phyloP scores from a whole-genome alignment of 495 filamentous ascomycete genomes.

The Ramalina intermedia region DNA sequence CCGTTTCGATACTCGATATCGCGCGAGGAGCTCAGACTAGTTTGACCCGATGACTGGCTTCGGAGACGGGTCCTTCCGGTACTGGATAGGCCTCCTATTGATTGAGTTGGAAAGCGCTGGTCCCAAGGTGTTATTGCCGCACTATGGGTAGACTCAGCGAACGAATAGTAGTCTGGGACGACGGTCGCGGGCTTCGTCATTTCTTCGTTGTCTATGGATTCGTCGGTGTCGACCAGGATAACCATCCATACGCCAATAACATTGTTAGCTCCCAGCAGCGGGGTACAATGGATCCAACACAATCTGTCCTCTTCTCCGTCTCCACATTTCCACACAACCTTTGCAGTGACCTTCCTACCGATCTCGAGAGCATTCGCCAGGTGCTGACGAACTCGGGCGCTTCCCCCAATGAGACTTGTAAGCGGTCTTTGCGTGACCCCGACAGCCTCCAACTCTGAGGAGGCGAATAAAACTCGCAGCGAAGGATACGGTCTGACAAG shows the following conservation, averaged over 20 bases:
- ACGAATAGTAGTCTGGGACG: not conserved
- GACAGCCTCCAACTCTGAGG: conserved; percentile 44
- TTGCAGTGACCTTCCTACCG: conserved; percentile 49
- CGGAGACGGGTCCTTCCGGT: too few relatives aligned
- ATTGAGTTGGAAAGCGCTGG: too few relatives aligned
- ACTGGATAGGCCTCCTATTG: too few relatives aligned
- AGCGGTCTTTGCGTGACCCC: conserved; percentile 48
- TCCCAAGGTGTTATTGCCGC: not conserved
- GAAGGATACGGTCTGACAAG: conserved; percentile 48
- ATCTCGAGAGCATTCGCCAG: conserved; percentile 39
- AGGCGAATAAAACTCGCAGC: conserved; percentile 49
- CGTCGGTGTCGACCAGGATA: conserved; percentile 38
- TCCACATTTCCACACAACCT: conserved; percentile 42
- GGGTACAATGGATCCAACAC: conserved; percentile 49
- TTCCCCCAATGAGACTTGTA: conserved; percentile 40
- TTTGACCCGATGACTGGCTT: too few relatives aligned
- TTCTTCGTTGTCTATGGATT: conserved; percentile 4
- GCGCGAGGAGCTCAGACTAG: too few relatives aligned
- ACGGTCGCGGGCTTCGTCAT: not conserved
- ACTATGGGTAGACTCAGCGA: not conserved
- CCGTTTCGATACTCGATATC: too few relatives aligned
- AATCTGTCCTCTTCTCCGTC: conserved; percentile 29
- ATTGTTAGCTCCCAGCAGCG: conserved; percentile 40
- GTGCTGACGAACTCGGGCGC: conserved; percentile 36
- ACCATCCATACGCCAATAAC: conserved; percentile 52